Conservation (phyloP, 2,329 filamentous ascomycete genomes). For the Xylaria sp. region DNA sequence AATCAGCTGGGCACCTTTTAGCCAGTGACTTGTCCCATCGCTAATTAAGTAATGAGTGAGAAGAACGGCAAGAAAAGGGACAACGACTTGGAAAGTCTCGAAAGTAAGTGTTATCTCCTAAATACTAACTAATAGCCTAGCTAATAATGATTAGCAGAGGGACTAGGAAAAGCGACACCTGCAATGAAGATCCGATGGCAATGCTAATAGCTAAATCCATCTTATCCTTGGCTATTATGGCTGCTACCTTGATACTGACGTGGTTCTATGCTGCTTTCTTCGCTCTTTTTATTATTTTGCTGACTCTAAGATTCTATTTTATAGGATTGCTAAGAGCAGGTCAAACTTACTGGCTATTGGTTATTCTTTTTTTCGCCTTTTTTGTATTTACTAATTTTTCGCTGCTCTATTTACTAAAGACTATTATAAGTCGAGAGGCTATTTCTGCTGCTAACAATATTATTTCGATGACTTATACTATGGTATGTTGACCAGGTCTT, state of each 20-base stretch:
- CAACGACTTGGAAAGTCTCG: too few relatives aligned
- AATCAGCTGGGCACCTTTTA: conserved; percentile 76
- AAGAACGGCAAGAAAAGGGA: too few relatives aligned
- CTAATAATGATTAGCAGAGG: background rate
- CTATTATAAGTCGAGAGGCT: background rate
- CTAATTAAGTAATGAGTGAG: too few relatives aligned
- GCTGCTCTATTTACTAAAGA: too few relatives aligned
- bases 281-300: background rate
- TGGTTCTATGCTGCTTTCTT: background rate
- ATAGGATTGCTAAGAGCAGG: background rate
- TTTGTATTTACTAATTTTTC: background rate
- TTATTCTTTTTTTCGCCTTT: background rate
- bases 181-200: background rate
- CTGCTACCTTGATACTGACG: background rate
- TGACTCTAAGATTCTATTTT: background rate
- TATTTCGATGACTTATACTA: background rate
- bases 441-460: background rate
- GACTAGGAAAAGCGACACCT: background rate
- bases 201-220: background rate
- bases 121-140: too few relatives aligned
- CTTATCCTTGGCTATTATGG: background rate
- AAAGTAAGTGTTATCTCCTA: too few relatives aligned
- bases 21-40: too few relatives aligned
- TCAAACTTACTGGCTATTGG: background rate
- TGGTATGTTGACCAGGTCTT: background rate